Evolutionary conservation across 305 asterid species (phyloP).

Genomic region (Vinca major): DNA sequence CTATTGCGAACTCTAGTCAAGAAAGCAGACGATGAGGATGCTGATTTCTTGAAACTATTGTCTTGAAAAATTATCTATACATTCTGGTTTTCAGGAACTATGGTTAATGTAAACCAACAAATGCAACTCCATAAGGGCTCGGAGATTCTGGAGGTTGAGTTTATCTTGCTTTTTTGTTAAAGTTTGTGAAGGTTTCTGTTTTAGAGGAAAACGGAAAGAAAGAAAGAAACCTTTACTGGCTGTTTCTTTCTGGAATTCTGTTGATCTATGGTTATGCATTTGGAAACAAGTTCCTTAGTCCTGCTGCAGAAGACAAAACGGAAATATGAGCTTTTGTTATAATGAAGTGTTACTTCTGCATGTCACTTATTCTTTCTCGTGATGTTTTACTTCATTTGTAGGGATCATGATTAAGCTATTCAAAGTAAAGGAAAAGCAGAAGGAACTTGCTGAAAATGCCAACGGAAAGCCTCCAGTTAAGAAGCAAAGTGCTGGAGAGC

Average conservation of each 20-base stretch:
- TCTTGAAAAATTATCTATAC: neutral
- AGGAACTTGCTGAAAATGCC: slow-evolving; percentile 13
- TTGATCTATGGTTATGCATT: neutral
- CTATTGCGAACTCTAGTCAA: neutral
- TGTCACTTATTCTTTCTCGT: neutral
- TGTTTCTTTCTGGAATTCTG: neutral
- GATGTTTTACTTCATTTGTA: slow-evolving; percentile 13
- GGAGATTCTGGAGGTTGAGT: neutral
- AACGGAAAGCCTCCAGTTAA: slow-evolving; percentile 15
- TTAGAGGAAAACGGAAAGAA: neutral
- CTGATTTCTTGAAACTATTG: neutral
- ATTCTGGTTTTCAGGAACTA: neutral
- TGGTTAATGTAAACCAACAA: neutral
- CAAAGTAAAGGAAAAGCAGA: slow-evolving; percentile 73
- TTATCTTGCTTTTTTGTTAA: neutral
- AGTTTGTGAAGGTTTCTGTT: neutral
- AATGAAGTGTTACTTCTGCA: neutral
- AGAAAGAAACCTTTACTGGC: neutral
- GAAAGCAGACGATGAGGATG: neutral
- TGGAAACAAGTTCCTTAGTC: neutral
- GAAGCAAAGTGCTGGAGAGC: slow-evolving; percentile 29
- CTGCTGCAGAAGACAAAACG: neutral
- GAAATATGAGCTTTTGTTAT: too few relatives aligned
- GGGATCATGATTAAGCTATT: slow-evolving; percentile 79
- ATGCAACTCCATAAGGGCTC: neutral